These are phyloP conservation scores for Podaxis carcinomalis DNA, from an alignment of 768 basidiomycete species.

Conservation along the genomic window DNA sequence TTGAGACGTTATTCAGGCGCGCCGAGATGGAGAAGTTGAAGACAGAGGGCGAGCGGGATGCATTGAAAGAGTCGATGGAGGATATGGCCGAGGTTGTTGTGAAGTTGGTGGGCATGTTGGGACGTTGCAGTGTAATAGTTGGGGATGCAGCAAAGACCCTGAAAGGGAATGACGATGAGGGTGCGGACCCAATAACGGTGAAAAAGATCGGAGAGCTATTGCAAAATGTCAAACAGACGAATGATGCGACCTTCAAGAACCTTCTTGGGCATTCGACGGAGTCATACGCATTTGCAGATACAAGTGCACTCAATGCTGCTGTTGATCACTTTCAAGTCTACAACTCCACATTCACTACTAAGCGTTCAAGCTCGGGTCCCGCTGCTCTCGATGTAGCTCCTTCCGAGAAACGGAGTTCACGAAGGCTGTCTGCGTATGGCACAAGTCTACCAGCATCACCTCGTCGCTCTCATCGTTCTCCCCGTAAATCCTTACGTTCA, in stretches of 20 bases:
- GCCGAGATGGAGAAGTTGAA: conserved; percentile 69
- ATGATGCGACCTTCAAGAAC: conserved; percentile 63
- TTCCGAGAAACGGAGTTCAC: conserved; percentile 21
- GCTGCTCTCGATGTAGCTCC: conserved; percentile 32
- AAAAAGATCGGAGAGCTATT: conserved; percentile 50
- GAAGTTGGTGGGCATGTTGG: conserved; percentile 74
- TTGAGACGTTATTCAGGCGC: conserved; percentile 60
- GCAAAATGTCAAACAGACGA: conserved; percentile 54
- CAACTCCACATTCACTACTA: conserved; percentile 39
- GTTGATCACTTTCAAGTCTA: conserved; percentile 52
- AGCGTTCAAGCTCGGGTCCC: conserved; percentile 48
- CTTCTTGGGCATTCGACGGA: conserved; percentile 67
- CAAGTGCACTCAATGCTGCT: conserved; percentile 26
- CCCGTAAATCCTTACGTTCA: conserved; percentile 70
- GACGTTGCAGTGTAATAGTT: conserved; percentile 70
- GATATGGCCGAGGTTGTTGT: conserved; percentile 67
- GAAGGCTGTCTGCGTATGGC: conserved; percentile 37
- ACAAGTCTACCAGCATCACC: conserved; percentile 47
- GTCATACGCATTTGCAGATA: conserved; percentile 43
- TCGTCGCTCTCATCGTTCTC: conserved; percentile 49
- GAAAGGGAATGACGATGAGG: conserved; percentile 24
- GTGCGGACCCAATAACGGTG: conserved; percentile 30
- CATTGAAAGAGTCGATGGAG: conserved; percentile 54
- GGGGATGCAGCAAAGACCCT: conserved; percentile 49
- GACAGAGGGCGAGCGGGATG: conserved; percentile 62